phyloP scores from a whole-genome alignment of 2,329 filamentous ascomycete genomes.

The Sporothrix phasma region DNA sequence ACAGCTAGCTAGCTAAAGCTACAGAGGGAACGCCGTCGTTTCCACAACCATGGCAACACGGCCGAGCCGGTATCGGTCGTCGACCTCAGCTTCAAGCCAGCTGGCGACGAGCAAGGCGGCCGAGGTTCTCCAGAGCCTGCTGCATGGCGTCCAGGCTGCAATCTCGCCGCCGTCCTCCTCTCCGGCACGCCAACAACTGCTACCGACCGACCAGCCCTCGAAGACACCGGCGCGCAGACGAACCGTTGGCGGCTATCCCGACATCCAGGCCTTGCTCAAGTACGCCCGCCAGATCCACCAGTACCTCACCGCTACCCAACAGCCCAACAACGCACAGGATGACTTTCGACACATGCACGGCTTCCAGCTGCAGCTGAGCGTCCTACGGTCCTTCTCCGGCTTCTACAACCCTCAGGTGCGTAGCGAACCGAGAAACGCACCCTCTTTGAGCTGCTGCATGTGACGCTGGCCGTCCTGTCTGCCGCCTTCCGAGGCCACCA shows the following conservation, averaged over 20 bases:
- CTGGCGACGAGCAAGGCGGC: slow-evolving; percentile 49
- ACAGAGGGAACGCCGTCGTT: neutral
- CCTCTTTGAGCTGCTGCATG: slow-evolving; percentile 60
- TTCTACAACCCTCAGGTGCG: slow-evolving; percentile 62
- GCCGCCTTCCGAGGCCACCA: slow-evolving; percentile 67
- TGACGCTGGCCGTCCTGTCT: slow-evolving; percentile 62
- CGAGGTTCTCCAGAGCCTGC: slow-evolving; percentile 46
- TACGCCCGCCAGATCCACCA: slow-evolving; percentile 58
- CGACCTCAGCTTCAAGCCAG: slow-evolving; percentile 50
- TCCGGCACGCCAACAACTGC: neutral
- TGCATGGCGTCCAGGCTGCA: slow-evolving; percentile 37
- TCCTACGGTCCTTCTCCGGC: slow-evolving; percentile 61
- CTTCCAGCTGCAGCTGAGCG: slow-evolving; percentile 62
- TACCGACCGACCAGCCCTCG: neutral
- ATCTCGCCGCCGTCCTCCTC: slow-evolving; percentile 21
- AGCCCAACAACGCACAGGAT: slow-evolving; percentile 53
- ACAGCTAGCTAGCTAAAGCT: neutral
- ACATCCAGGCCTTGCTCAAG: slow-evolving; percentile 40
- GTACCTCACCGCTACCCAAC: slow-evolving; percentile 39
- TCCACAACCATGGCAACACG: slow-evolving; percentile 26
- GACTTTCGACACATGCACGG: slow-evolving; percentile 73
- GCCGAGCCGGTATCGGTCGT: slow-evolving; percentile 52
- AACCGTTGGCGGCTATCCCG: slow-evolving; percentile 34
- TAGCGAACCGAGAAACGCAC: slow-evolving; percentile 52
- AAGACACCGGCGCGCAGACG: slow-evolving; percentile 20